A percentile compares a stretch with the other conserved stretches of the same genome.
phyloP scores from a whole-genome alignment of 768 basidiomycete genomes.

The Rhizopogon sp. region DNA sequence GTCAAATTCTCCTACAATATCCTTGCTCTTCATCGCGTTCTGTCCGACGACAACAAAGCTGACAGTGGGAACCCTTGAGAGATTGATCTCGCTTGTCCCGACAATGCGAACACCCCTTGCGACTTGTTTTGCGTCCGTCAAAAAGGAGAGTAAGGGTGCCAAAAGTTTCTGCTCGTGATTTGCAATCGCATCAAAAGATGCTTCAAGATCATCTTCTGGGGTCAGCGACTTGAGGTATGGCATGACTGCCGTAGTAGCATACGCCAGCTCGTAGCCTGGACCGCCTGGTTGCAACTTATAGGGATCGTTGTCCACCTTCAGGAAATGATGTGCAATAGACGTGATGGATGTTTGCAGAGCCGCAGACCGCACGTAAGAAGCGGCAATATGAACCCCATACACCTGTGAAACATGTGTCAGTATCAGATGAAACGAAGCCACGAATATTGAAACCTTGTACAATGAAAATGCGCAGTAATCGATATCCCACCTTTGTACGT shows the following conservation, averaged over 20 bases:
- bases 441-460: constrained; percentile 54
- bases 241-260: constrained; percentile 53
- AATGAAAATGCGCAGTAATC: constrained; percentile 69
- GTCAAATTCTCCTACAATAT: constrained; percentile 64
- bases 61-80: constrained; percentile 58
- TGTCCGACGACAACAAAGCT: constrained; percentile 66
- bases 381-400: constrained; percentile 70
- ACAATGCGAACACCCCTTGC: constrained; percentile 63
- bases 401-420: constrained; percentile 36
- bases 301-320: constrained; percentile 37
- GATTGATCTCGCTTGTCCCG: constrained; percentile 45
- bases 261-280: constrained; percentile 68
- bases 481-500: constrained; percentile 74
- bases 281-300: constrained; percentile 73
- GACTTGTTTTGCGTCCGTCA: constrained; percentile 43
- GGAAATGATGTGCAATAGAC: constrained; percentile 69
- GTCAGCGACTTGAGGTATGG: constrained; percentile 62
- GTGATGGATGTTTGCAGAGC: constrained; percentile 47
- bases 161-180: constrained; percentile 57
- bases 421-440: not conserved
- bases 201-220: constrained; percentile 39
- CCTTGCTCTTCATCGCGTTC: constrained; percentile 50
- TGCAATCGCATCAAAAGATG: constrained; percentile 53
- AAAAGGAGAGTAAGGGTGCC: constrained; percentile 47
- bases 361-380: constrained; percentile 51